Conservation (phyloP, 176 grass and related monocot species). For the Tillandsia fasciculata region DNA sequence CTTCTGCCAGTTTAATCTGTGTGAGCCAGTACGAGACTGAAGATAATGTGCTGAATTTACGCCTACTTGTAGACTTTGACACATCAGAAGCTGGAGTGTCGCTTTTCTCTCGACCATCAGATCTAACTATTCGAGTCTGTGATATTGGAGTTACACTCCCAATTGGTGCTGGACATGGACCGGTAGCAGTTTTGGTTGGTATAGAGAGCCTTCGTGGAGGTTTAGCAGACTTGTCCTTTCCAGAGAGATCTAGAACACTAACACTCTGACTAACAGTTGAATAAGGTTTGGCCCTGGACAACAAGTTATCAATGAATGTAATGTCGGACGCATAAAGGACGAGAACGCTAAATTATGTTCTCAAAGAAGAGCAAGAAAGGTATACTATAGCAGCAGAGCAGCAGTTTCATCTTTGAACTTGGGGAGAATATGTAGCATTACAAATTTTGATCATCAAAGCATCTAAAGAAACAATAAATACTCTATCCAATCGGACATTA, state of each 20-base stretch:
- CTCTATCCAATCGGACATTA: no score
- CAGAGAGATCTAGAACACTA: conserved; percentile 47
- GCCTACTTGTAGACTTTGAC: conserved; percentile 55
- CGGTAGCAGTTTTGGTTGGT: conserved; percentile 49
- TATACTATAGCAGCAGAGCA: no score
- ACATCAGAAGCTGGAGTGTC: conserved; percentile 63
- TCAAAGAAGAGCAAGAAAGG: no score
- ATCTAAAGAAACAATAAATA: not conserved
- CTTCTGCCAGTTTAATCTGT: conserved; percentile 87
- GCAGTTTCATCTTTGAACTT: not conserved
- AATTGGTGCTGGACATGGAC: conserved; percentile 30
- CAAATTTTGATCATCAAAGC: not conserved
- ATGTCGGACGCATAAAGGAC: no score
- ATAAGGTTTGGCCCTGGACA: conserved; percentile 39
- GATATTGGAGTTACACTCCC: conserved; percentile 48
- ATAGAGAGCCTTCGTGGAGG: conserved; percentile 70
- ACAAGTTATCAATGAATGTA: conserved; percentile 14
- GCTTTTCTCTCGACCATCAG: conserved; percentile 23
- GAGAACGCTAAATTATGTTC: no score
- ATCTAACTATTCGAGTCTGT: conserved; percentile 27
- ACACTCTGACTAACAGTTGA: conserved; percentile 68
- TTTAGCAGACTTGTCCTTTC: conserved; percentile 44
- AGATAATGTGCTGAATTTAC: conserved; percentile 66
- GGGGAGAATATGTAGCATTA: not conserved
- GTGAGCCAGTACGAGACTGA: conserved; percentile 91